phyloP scores from a whole-genome alignment of 2,329 filamentous ascomycete species.

The Penicillium verrucosum region DNA sequence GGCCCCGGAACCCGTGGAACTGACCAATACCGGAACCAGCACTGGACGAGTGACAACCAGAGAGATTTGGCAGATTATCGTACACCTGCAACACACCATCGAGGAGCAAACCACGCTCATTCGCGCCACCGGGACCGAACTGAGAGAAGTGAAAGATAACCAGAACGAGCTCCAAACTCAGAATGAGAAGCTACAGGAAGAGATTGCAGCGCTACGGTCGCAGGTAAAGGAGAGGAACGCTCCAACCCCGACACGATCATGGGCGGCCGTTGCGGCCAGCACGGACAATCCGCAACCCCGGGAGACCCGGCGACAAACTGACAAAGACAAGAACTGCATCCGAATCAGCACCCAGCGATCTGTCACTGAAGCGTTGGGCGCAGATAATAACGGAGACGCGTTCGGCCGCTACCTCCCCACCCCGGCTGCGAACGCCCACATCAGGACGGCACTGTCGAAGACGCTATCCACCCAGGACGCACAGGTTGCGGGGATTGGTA shows the following conservation, averaged over 20 bases:
- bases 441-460: slow-evolving; percentile 3
- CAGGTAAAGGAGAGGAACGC: not conserved
- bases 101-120: slow-evolving; percentile 1
- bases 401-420: not conserved
- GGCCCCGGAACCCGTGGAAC: too few species aligned
- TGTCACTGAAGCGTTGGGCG: not conserved
- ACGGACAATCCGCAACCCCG: not conserved
- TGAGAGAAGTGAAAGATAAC: slow-evolving; percentile 2
- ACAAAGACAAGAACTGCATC: slow-evolving; percentile 7
- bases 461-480: slow-evolving; percentile 5
- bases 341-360: not conserved
- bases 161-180: slow-evolving; percentile 1
- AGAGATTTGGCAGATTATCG: slow-evolving; percentile 7
- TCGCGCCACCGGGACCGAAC: not conserved
- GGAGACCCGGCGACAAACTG: not conserved
- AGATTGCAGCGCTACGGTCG: not conserved
- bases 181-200: slow-evolving; percentile 1
- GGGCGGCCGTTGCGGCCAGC: slow-evolving; percentile 2
- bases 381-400: not conserved
- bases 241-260: not conserved
- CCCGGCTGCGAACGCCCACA: not conserved
- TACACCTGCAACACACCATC: not conserved
- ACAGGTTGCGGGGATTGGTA: not conserved
- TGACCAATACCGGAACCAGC: too few species aligned
- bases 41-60: not conserved